Base-by-base conservation (phyloP, 1,284 basidiomycete species). In the Anthracocystis setariae region DNA sequence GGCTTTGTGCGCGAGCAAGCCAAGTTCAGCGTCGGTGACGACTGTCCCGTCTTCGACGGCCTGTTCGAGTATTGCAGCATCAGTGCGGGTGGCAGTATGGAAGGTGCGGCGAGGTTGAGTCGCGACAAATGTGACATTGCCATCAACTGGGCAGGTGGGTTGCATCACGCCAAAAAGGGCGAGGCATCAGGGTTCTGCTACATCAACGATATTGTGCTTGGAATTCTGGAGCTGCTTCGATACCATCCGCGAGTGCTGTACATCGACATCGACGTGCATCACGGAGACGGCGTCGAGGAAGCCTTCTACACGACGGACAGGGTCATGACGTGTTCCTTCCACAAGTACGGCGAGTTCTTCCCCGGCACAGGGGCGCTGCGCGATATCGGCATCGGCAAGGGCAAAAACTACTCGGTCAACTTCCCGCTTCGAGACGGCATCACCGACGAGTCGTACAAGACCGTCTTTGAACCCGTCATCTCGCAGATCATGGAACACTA, bases 281-380 rank as follows among this genome's bases (percentile, higher is more conserved):
- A 99, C 75, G 96, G 96, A 17, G 96, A 99, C 83, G 96, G 96
- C 42, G 96, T 99, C 8, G 96, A 99, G 83, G 96, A 98, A 84
- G 96, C 96, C 0, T 99, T 99, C 84, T 98, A 98, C 83, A 96
- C 94, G 0, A 98, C 96, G 15, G 95, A 99, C 82, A 87, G 96
- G 44, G 96, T 99, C 48, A 98, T 99, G 96, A 98, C 95, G 0
- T 90, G 90, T 81, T 94, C 92, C 76, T 97, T 98, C 85, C 96
- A 99, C 85, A 98, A 98, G 84, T 99, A 97, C 78, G 96, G 96
- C 46, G 96, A 99, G 83, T 99, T 93, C 84, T 99, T 99, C 85
- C 96, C 96, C 18, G 96, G 96, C 12, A 99, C 96, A 1, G 96
- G 96, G 29, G 95, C 97, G 84, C 86, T 98, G 40, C 87, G 94